A percentile compares a stretch with the other conserved stretches of the same genome.
Evolutionary conservation across 129 eudicot genomes (phyloP).

Genomic region (Dittrichia graveolens): DNA sequence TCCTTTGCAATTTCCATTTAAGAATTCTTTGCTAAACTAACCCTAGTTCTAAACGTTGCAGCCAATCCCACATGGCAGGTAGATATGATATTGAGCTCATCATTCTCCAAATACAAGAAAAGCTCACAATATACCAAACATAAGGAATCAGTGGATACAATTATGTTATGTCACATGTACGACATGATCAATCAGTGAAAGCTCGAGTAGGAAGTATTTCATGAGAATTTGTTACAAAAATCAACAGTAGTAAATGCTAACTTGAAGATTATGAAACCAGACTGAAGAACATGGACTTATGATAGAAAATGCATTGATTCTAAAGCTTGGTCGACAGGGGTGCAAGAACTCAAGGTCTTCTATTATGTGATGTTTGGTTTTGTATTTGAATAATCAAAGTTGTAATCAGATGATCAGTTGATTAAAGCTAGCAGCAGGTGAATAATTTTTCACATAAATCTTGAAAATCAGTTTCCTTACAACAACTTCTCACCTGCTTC

Average conservation of each 20-base stretch:
- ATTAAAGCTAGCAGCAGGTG: not conserved
- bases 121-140: no score
- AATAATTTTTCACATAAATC: not conserved
- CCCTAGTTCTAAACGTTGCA: no score
- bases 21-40: no score
- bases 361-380: not conserved
- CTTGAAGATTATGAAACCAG: not conserved
- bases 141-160: no score
- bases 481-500: slow-evolving; percentile 3
- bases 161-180: no score
- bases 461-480: not conserved
- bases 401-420: not conserved
- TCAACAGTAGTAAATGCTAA: not conserved
- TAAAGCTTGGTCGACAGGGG: no score
- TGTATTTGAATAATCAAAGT: not conserved
- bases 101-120: no score
- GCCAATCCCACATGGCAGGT: no score
- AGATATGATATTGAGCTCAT: no score
- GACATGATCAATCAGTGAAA: not conserved
- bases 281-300: not conserved
- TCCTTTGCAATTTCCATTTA: no score
- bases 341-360: not conserved
- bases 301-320: no score
- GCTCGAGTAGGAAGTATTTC: not conserved
- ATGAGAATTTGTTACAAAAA: not conserved